phyloP scores from a whole-genome alignment of 2,329 filamentous ascomycete genomes.

The Alternaria ethzedia region DNA sequence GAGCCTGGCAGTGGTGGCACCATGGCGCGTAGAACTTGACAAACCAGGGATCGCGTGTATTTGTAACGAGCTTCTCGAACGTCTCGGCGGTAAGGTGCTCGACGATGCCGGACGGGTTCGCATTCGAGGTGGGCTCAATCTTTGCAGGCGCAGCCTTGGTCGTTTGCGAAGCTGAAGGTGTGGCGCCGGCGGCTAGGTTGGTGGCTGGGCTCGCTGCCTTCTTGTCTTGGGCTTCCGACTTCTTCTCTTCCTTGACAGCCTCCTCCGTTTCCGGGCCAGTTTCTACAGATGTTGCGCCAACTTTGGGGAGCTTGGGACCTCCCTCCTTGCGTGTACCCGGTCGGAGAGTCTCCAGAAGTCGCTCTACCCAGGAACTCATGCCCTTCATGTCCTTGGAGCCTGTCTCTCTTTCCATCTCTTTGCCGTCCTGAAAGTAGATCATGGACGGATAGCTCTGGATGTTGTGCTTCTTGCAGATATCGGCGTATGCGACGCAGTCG shows the following conservation, averaged over 20 bases:
- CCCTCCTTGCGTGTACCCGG: slow-evolving; percentile 78
- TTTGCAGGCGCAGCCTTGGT: slow-evolving; percentile 33
- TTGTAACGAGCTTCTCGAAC: slow-evolving; percentile 85
- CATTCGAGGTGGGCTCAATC: slow-evolving; percentile 34
- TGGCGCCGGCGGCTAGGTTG: slow-evolving; percentile 7
- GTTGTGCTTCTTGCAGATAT: slow-evolving; percentile 72
- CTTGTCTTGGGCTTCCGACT: slow-evolving; percentile 18
- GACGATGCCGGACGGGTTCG: slow-evolving; percentile 79
- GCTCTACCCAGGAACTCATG: slow-evolving; percentile 76
- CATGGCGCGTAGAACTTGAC: slow-evolving; percentile 98
- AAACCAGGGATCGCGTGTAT: slow-evolving; percentile 92
- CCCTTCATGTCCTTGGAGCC: slow-evolving; percentile 72
- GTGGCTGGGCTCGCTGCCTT: slow-evolving; percentile 2
- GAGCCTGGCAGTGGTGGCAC: slow-evolving; percentile 93
- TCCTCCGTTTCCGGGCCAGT: slow-evolving; percentile 45
- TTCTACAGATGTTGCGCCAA: slow-evolving; percentile 65
- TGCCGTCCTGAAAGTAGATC: slow-evolving; percentile 79
- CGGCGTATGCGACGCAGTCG: slow-evolving; percentile 83
- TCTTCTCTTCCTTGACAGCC: slow-evolving; percentile 43
- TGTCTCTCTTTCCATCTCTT: slow-evolving; percentile 66
- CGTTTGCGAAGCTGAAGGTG: slow-evolving; percentile 30
- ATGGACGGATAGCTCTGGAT: slow-evolving; percentile 79
- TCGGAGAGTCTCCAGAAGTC: slow-evolving; percentile 75
- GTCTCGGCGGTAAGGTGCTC: slow-evolving; percentile 79
- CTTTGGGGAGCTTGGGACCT: slow-evolving; percentile 71